Evolutionary conservation across 148 eudicot genomes (phyloP), one percentile per base, ranked within the genome.

Genomic region (Rhododendron griersonianum): DNA sequence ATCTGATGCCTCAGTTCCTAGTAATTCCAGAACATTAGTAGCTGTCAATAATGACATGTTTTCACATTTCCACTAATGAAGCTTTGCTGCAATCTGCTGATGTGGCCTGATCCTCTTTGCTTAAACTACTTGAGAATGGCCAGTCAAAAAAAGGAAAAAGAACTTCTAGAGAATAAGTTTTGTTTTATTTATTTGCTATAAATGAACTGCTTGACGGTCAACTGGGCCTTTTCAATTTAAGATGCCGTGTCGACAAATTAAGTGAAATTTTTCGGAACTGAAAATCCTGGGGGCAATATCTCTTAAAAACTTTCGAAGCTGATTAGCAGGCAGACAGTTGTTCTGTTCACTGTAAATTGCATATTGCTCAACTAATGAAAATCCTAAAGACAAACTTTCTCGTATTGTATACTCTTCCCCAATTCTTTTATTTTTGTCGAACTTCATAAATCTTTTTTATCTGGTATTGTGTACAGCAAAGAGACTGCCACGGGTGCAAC

Each of bases 401-500:
- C 1, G 13, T 8, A n/a, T 23, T 61, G 67, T 61, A 19, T 21
- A n/a, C 13, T 65, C 30, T 65, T 65, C 3, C 33, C 71, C 13
- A 65, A 65, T 65, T 65, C 3, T 9, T 65, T 65, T 9, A n/a
- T 65, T 35, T 84, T 30, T 41, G 18, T 44, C 6, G 37, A 11
- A 30, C 33, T n/a, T 41, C 8, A 9, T 53, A 28, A n/a, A 39
- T 23, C 23, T 61, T 7, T 21, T 47, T 79, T 33, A 81, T 41
- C 67, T 15, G 73, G 10, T 85, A 9, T 83, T 55, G 77, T 19
- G 11, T 63, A 63, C 91, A 91, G 92, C 92, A 30, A 91, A 91
- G 86, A 91, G 83, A 86, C 84, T 91, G 86, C 91, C 92, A 2
- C 88, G 90, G 28, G 75, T 84, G 65, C 92, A 91, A 87, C 90